phyloP scores from a whole-genome alignment of 2,329 filamentous ascomycete genomes.

The Stylonectria norvegica region DNA sequence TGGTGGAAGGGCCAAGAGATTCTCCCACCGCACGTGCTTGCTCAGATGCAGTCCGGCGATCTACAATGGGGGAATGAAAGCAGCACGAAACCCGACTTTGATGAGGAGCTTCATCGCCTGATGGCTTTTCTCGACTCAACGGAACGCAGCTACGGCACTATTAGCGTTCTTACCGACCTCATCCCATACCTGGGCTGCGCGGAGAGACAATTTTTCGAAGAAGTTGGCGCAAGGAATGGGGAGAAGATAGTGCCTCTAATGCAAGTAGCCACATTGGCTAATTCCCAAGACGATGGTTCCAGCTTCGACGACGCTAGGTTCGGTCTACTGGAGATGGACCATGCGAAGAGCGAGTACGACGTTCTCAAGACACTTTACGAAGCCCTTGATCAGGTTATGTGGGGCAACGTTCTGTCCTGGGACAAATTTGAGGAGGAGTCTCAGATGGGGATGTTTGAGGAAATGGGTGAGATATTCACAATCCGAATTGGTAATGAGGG shows the following conservation, averaged over 20 bases:
- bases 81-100: slow-evolving; percentile 37
- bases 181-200: slow-evolving; percentile 34
- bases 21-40: slow-evolving; percentile 35
- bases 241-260: slow-evolving; percentile 30
- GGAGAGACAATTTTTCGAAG: slow-evolving; percentile 45
- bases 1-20: slow-evolving; percentile 62
- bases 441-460: slow-evolving; percentile 43
- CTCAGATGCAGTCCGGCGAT: slow-evolving; percentile 31
- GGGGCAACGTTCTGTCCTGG: slow-evolving; percentile 41
- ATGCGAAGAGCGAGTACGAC: slow-evolving; percentile 35
- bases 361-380: slow-evolving; percentile 46
- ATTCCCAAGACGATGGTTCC: slow-evolving; percentile 29
- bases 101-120: slow-evolving; percentile 57
- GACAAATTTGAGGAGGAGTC: slow-evolving; percentile 34
- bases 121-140: slow-evolving; percentile 62
- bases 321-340: slow-evolving; percentile 41
- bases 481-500: slow-evolving; percentile 44
- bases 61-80: slow-evolving; percentile 27
- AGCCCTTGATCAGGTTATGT: slow-evolving; percentile 46
- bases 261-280: slow-evolving; percentile 30
- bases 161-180: slow-evolving; percentile 44
- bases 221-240: slow-evolving; percentile 31
- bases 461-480: slow-evolving; percentile 49
- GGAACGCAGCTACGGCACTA: slow-evolving; percentile 57
- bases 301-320: slow-evolving; percentile 37